Evolutionary conservation across 1,139 yeast genomes (phyloP).

Genomic region (Wickerhamomyces sp.): DNA sequence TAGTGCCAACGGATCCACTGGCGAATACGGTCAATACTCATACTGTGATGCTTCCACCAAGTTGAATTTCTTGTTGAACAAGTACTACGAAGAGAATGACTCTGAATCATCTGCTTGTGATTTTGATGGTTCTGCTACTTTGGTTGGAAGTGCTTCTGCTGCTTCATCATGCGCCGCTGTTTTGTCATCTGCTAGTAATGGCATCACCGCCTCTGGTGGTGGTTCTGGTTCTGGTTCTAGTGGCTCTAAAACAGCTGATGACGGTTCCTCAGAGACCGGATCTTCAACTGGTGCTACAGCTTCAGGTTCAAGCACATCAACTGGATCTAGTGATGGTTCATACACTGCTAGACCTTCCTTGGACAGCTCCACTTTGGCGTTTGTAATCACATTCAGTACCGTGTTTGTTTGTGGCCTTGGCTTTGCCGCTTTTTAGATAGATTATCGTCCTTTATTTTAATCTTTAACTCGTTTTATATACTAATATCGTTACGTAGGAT

Average conservation of each 20-base stretch:
- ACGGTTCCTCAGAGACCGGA: slow-evolving; percentile 26
- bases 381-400: slow-evolving; percentile 11
- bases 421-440: slow-evolving; percentile 6
- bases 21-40: slow-evolving; percentile 59
- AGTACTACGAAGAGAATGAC: slow-evolving; percentile 53
- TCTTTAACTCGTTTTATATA: not conserved
- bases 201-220: slow-evolving; percentile 24
- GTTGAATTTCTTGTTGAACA: slow-evolving; percentile 57
- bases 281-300: slow-evolving; percentile 22
- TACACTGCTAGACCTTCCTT: slow-evolving; percentile 18
- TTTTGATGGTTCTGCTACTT: slow-evolving; percentile 60
- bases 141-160: slow-evolving; percentile 42
- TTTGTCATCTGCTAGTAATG: slow-evolving; percentile 34
- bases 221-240: too few species aligned
- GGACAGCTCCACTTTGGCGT: slow-evolving; percentile 18
- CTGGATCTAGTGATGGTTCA: slow-evolving; percentile 14
- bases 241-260: slow-evolving; percentile 26
- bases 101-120: slow-evolving; percentile 49
- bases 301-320: slow-evolving; percentile 19
- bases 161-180: slow-evolving; percentile 48
- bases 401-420: slow-evolving; percentile 19
- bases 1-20: slow-evolving; percentile 50
- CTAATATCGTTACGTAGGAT: too few species aligned
- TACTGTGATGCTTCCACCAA: slow-evolving; percentile 59
- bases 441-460: not conserved